Base-by-base conservation (phyloP, 345 rosid species). In the Salix arbutifolia region DNA sequence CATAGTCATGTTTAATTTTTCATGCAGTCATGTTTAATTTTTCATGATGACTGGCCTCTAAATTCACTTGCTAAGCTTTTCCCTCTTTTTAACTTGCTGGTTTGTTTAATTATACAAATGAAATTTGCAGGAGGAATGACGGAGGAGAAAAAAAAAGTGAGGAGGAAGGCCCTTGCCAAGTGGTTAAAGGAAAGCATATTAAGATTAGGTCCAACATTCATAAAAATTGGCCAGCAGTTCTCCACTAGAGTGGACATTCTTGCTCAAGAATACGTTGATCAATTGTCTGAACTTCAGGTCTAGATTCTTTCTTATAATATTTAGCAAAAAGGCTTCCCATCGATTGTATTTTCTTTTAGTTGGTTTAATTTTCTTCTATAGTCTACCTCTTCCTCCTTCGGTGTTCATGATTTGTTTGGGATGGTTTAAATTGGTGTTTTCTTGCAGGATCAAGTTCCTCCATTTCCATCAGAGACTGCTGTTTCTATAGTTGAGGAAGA, bases 181-280 rank as follows among this genome's bases (percentile, higher is more conserved):
- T 96, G 98, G 98, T 88, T 96, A 70, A 96, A 96, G 75, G 99
- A 96, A 76, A 92, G 77, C 75, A 91, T 96, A 50, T 87, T 93
- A 86, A 91, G 94, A 87, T 81, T 96, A 76, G 99, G 99, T 72
- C 99, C 98, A 50, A 96, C 99, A 8, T 96, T 96, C 86, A 96
- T 96, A 77, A 96, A 96, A 89, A 87, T 93, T 78, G 99, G 99
- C 30, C 99, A 96, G 82, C 99, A 93, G 74, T 93, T 96, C 69
- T 96, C 99, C 71, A 96, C 99, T 37, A 90, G 99, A 85, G 99
- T 93, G 3, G 99, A 96, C 78, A 96, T 96, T 82, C 98, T 96
- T 85, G 89, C 98, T 83, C 98, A 96, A 80, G 99, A 96, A 79
- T 96, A 91, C 82, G 99, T 96, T 76, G 99, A 96, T 86, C 97